phyloP scores from a whole-genome alignment of 2,329 filamentous ascomycete genomes.

The Arthroderma sp. region DNA sequence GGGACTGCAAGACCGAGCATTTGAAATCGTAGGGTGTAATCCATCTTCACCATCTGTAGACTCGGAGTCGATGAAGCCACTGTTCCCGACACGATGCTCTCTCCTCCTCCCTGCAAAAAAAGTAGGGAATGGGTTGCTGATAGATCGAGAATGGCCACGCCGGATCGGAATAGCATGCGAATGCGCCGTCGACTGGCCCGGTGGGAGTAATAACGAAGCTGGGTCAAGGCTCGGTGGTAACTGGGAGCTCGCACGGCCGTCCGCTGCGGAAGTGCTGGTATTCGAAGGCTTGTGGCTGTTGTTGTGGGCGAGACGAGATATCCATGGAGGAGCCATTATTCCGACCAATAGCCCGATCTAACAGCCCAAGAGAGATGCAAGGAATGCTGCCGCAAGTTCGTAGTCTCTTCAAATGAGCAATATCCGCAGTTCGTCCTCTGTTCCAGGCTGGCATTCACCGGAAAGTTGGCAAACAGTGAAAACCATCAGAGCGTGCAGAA shows the following conservation, averaged over 20 bases:
- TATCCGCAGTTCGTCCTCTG: neutral
- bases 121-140: conserved; percentile 69
- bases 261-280: neutral
- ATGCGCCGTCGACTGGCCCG: neutral
- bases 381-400: neutral
- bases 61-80: conserved; percentile 34
- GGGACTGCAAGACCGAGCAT: conserved; percentile 25
- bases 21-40: neutral
- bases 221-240: neutral
- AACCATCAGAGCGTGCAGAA: neutral
- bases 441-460: neutral
- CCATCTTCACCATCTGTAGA: conserved; percentile 32
- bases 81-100: conserved; percentile 41
- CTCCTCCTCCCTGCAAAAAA: conserved; percentile 50
- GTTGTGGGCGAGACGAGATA: neutral
- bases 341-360: neutral
- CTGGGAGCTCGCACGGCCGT: neutral
- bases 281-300: neutral
- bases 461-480: neutral
- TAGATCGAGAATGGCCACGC: conserved; percentile 49
- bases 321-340: neutral
- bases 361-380: neutral
- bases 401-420: neutral
- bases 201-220: neutral
- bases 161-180: conserved; percentile 2